Evolutionary conservation across 2,329 filamentous ascomycete genomes (phyloP).

Genomic region (Dothidotthia symphoricarpi): DNA sequence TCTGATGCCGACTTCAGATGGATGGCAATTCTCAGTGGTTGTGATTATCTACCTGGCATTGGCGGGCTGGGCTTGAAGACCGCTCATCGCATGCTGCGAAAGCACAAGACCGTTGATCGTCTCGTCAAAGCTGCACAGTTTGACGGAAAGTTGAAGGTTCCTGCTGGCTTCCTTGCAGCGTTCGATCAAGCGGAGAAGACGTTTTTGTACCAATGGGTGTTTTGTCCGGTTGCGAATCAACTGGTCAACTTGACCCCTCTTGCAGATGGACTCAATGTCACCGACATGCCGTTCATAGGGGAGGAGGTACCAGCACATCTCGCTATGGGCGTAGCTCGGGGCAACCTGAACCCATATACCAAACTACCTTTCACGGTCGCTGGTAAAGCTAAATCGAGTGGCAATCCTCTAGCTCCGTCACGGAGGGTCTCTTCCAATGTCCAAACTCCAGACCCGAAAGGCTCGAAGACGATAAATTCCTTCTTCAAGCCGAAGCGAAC

Average conservation of each 20-base stretch:
- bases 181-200: slow-evolving; percentile 89
- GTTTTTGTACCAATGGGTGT: slow-evolving; percentile 93
- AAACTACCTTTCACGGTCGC: slow-evolving; percentile 60
- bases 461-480: slow-evolving; percentile 59
- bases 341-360: slow-evolving; percentile 86
- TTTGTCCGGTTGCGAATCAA: slow-evolving; percentile 69
- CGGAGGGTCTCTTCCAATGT: slow-evolving; percentile 14
- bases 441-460: slow-evolving; percentile 55
- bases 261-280: slow-evolving; percentile 60
- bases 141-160: slow-evolving; percentile 79
- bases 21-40: slow-evolving; percentile 96
- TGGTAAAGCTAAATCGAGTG: slow-evolving; percentile 35
- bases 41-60: slow-evolving; percentile 88
- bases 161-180: slow-evolving; percentile 73
- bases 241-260: slow-evolving; percentile 74
- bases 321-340: slow-evolving; percentile 71
- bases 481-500: slow-evolving; percentile 65
- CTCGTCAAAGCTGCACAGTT: slow-evolving; percentile 82
- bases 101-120: slow-evolving; percentile 82
- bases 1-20: slow-evolving; percentile 84
- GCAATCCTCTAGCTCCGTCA: slow-evolving; percentile 43
- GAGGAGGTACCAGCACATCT: slow-evolving; percentile 65
- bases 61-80: slow-evolving; percentile 88
- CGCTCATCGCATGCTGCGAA: slow-evolving; percentile 84
- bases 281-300: slow-evolving; percentile 80